A percentile compares a stretch with the other conserved stretches of the same genome.
phyloP scores from a whole-genome alignment of 2,329 filamentous ascomycete genomes.

The Clarireedia paspali region DNA sequence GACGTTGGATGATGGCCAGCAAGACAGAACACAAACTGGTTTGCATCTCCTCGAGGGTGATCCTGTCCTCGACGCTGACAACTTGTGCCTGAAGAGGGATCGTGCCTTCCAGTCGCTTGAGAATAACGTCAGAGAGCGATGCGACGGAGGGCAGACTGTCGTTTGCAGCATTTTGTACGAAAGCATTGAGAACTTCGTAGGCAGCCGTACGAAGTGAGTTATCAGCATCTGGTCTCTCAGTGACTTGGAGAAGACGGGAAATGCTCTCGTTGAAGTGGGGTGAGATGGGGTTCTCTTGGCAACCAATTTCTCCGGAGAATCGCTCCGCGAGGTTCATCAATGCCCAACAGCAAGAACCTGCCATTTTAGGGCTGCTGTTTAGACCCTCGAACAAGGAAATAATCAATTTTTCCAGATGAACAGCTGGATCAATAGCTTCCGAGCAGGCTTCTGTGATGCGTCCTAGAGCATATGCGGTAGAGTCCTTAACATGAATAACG shows the following conservation, averaged over 20 bases:
- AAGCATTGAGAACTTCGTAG: constrained; percentile 94
- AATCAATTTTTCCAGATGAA: constrained; percentile 79
- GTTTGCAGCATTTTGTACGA: constrained; percentile 82
- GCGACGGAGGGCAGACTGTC: constrained; percentile 78
- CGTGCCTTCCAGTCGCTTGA: constrained; percentile 86
- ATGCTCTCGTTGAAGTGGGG: constrained; percentile 92
- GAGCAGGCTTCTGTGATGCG: constrained; percentile 93
- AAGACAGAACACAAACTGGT: constrained; percentile 89
- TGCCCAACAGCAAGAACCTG: constrained; percentile 96
- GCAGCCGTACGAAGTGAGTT: constrained; percentile 88
- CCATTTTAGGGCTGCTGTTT: constrained; percentile 91
- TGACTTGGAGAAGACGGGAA: constrained; percentile 75
- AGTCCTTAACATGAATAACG: constrained; percentile 87
- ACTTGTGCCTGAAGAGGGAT: constrained; percentile 85
- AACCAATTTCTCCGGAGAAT: constrained; percentile 80
- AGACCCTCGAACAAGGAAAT: constrained; percentile 84
- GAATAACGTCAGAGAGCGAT: constrained; percentile 75
- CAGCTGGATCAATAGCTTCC: constrained; percentile 77
- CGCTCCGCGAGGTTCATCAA: constrained; percentile 97
- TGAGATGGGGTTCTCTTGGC: constrained; percentile 72
- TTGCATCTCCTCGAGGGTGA: constrained; percentile 95
- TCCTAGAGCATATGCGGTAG: constrained; percentile 89
- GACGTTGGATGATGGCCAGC: constrained; percentile 80
- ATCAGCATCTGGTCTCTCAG: constrained; percentile 74
- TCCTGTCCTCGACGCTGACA: constrained; percentile 92